phyloP scores from a whole-genome alignment of 2,329 filamentous ascomycete species.

The Ophiostoma sp. region DNA sequence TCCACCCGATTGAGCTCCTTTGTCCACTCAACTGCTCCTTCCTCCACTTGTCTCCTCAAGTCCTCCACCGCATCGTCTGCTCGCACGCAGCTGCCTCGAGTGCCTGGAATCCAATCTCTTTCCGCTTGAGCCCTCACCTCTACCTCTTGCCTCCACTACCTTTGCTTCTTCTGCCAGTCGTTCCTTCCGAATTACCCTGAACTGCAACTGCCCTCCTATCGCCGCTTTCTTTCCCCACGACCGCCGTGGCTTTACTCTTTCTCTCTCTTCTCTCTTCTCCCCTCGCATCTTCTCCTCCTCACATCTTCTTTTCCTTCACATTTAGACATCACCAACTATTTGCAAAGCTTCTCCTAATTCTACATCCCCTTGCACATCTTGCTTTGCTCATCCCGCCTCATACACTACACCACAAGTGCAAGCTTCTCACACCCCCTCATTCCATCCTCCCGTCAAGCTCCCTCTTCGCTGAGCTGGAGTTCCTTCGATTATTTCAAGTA shows the following conservation, averaged over 20 bases:
- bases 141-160: background rate
- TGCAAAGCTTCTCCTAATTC: constrained; percentile 5
- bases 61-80: constrained; percentile 17
- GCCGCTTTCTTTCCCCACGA: constrained; percentile 5
- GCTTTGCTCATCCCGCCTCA: background rate
- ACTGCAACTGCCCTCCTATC: background rate
- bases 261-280: background rate
- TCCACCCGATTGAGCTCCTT: constrained; percentile 13
- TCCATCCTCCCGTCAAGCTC: constrained; percentile 20
- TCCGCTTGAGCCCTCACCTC: background rate
- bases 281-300: background rate
- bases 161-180: constrained; percentile 10
- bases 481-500: constrained; percentile 17
- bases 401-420: background rate
- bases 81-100: constrained; percentile 8
- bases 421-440: constrained; percentile 8
- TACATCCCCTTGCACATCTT: background rate
- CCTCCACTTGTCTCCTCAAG: constrained; percentile 14
- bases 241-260: background rate
- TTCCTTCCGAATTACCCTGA: constrained; percentile 1
- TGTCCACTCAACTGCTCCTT: constrained; percentile 13
- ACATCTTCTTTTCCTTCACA: background rate
- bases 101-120: constrained; percentile 26
- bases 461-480: constrained; percentile 31
- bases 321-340: background rate